phyloP scores from a whole-genome alignment of 352 stramenopile species.

The Phytophthora ohioensis region DNA sequence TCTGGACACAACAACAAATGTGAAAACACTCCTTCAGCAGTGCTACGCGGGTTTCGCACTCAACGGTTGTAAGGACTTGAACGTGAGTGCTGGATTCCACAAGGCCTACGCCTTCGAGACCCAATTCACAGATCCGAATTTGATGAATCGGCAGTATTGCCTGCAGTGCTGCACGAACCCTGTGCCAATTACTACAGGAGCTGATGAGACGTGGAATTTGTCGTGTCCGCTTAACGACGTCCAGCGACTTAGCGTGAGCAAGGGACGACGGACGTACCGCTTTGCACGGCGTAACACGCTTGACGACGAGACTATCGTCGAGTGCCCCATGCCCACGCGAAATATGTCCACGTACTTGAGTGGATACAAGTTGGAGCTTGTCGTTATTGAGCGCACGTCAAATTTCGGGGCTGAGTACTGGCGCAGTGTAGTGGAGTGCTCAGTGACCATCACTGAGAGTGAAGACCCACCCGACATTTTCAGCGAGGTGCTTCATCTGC shows the following conservation, averaged over 20 bases:
- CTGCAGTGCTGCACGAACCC: slow-evolving; percentile 81
- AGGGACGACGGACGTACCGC: slow-evolving; percentile 58
- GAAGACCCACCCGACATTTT: slow-evolving; percentile 48
- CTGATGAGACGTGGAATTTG: slow-evolving; percentile 84
- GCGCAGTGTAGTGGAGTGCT: slow-evolving; percentile 76
- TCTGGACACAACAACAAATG: slow-evolving; percentile 47
- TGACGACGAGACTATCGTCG: slow-evolving; percentile 54
- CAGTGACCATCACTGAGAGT: slow-evolving; percentile 63
- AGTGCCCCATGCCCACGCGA: slow-evolving; percentile 67
- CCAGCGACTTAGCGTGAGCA: slow-evolving; percentile 74
- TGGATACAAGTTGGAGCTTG: slow-evolving; percentile 64
- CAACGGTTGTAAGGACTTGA: slow-evolving; percentile 64
- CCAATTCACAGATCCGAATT: slow-evolving; percentile 61
- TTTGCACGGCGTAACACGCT: slow-evolving; percentile 71
- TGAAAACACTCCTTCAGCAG: slow-evolving; percentile 52
- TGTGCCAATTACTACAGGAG: slow-evolving; percentile 51
- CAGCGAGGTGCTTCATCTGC: slow-evolving; percentile 66
- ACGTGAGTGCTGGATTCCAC: slow-evolving; percentile 44
- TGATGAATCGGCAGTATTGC: slow-evolving; percentile 60
- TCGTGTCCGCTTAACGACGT: slow-evolving; percentile 73
- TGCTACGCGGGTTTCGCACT: slow-evolving; percentile 75
- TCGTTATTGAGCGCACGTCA: slow-evolving; percentile 59
- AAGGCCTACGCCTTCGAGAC: slow-evolving; percentile 66
- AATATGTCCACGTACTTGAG: slow-evolving; percentile 59
- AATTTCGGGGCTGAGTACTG: slow-evolving; percentile 67